These are phyloP conservation scores for Stipa capillata DNA, from an alignment of 176 grass and related monocot species.

Conservation along the genomic window DNA sequence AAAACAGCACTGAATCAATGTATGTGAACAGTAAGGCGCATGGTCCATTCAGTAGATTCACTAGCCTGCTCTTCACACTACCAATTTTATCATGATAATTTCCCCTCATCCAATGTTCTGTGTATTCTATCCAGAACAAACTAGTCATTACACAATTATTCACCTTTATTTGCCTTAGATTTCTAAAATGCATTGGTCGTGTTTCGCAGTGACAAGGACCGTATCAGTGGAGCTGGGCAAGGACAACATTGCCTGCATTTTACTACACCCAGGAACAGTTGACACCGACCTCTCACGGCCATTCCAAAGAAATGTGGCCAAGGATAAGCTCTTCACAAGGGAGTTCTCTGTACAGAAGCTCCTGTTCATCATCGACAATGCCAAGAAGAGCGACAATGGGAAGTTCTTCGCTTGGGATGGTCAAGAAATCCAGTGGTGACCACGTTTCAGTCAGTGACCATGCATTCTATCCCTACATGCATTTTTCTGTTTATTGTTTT, in stretches of 20 bases:
- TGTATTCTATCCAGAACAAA: background rate
- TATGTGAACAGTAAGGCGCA: constrained; percentile 6
- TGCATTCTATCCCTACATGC: background rate
- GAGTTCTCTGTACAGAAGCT: constrained; percentile 76
- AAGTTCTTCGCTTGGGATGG: constrained; percentile 96
- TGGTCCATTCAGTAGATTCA: background rate
- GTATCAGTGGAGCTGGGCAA: constrained; percentile 65
- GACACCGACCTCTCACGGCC: constrained; percentile 78
- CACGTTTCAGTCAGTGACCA: background rate
- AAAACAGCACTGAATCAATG: constrained; percentile 87
- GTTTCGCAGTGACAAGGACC: constrained; percentile 74
- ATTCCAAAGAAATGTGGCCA: constrained; percentile 68
- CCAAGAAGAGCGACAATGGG: constrained; percentile 63
- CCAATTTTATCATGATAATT: background rate
- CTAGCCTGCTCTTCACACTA: background rate
- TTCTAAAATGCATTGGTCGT: background rate
- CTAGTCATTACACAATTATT: background rate
- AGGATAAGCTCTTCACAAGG: constrained; percentile 67
- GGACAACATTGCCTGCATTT: constrained; percentile 65
- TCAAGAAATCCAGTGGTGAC: constrained; percentile 51
- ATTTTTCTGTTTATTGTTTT: too few relatives aligned
- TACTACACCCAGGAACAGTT: constrained; percentile 89
- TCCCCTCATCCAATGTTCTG: background rate
- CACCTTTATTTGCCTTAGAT: background rate
- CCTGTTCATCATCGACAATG: constrained; percentile 48